Conservation (phyloP, 768 basidiomycete species). For the Lactifluus echinatus region DNA sequence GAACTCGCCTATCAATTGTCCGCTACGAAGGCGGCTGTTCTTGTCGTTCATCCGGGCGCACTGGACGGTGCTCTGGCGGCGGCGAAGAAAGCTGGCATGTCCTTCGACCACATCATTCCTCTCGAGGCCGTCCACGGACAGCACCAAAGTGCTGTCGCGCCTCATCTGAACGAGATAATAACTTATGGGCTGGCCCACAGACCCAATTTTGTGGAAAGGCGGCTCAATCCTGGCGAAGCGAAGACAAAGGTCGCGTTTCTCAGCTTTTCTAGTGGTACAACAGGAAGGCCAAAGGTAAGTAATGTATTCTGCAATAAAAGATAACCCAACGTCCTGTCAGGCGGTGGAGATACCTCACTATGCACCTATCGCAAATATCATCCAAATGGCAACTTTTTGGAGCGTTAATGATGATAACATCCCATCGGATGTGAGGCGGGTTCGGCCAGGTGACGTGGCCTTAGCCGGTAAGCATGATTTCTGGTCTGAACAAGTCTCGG, state of each 20-base stretch:
- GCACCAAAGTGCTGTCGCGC: not conserved
- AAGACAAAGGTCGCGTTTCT: slow-evolving; percentile 57
- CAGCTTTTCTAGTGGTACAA: slow-evolving; percentile 70
- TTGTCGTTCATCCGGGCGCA: slow-evolving; percentile 27
- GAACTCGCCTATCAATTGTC: slow-evolving; percentile 52
- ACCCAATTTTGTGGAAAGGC: slow-evolving; percentile 37
- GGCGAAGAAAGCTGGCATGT: slow-evolving; percentile 26
- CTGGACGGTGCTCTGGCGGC: slow-evolving; percentile 27
- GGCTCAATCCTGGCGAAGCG: slow-evolving; percentile 47
- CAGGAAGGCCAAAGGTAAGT: slow-evolving; percentile 38
- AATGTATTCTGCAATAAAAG: slow-evolving; percentile 25
- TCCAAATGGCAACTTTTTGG: slow-evolving; percentile 22
- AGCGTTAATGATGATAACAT: slow-evolving; percentile 27
- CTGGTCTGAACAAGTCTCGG: not conserved
- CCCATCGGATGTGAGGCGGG: slow-evolving; percentile 32
- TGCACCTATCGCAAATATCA: slow-evolving; percentile 46
- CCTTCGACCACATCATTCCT: slow-evolving; percentile 25
- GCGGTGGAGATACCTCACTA: slow-evolving; percentile 61
- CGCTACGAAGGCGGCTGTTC: slow-evolving; percentile 16
- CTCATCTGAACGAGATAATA: slow-evolving; percentile 42
- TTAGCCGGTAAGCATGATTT: slow-evolving; percentile 38
- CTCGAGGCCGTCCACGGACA: slow-evolving; percentile 19
- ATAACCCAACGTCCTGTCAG: slow-evolving; percentile 31
- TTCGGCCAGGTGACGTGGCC: slow-evolving; percentile 48
- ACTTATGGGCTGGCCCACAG: slow-evolving; percentile 30